Percentiles rank a stretch among this genome's conserved stretches.
These are phyloP conservation scores for Elaeis oleifera DNA, from an alignment of 202 grass and related monocot species.

Conservation along the genomic window DNA sequence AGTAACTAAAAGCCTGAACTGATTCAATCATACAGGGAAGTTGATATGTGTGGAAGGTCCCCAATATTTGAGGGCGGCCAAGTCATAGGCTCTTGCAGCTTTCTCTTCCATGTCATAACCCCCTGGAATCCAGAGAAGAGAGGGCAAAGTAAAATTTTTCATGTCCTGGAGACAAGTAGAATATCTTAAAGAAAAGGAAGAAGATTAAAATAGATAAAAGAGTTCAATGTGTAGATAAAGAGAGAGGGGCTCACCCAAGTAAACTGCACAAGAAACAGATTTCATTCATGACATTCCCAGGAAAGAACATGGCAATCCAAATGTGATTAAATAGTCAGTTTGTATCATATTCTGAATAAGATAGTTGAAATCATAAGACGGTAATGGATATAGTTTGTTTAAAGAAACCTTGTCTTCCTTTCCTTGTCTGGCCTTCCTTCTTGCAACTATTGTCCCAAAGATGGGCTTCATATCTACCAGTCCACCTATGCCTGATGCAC, in stretches of 20 bases:
- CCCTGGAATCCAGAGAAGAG: constrained; percentile 24
- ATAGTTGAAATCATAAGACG: too few relatives aligned
- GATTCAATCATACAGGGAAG: constrained; percentile 47
- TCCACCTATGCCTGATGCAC: constrained; percentile 85
- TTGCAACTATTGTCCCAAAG: constrained; percentile 99
- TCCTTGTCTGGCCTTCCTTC: constrained; percentile 96
- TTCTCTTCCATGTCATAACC: constrained; percentile 99
- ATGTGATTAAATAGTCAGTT: too few relatives aligned
- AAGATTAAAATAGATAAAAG: too few relatives aligned
- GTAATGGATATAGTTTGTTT: too few relatives aligned
- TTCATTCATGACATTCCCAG: not conserved
- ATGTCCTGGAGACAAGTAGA: too few relatives aligned
- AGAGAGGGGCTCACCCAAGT: constrained; percentile 54
- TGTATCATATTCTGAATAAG: too few relatives aligned
- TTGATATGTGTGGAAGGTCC: constrained; percentile 91
- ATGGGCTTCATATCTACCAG: constrained; percentile 94
- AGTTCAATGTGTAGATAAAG: too few relatives aligned
- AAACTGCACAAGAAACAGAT: constrained; percentile 48
- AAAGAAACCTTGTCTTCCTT: constrained; percentile 76
- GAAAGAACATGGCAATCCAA: not conserved
- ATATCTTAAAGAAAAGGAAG: too few relatives aligned
- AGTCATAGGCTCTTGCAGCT: constrained; percentile 92
- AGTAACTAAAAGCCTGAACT: too few relatives aligned
- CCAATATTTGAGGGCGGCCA: constrained; percentile 98
- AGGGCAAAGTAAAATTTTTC: too few relatives aligned